These are phyloP conservation scores for Aspergillus udagawae DNA, from an alignment of 2,329 filamentous ascomycete genomes.

Conservation along the genomic window DNA sequence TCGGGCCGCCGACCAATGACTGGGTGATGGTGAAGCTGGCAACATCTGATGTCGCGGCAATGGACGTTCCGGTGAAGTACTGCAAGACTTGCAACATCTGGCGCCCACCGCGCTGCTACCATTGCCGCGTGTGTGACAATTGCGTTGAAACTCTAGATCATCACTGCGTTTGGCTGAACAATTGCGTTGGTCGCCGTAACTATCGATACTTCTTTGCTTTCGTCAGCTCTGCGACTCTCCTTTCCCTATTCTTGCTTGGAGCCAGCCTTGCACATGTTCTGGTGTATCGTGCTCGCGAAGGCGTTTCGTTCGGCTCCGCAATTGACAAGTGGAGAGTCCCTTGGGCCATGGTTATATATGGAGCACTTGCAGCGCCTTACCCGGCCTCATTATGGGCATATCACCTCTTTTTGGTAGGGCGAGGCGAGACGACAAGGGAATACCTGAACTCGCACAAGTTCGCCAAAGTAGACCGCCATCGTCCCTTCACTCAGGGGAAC, in stretches of 20 bases:
- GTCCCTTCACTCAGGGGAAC: slow-evolving; percentile 79
- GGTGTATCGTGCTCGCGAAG: slow-evolving; percentile 62
- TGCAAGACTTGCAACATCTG: slow-evolving; percentile 97
- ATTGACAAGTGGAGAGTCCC: slow-evolving; percentile 71
- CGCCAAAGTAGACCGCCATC: slow-evolving; percentile 81
- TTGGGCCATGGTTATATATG: slow-evolving; percentile 86
- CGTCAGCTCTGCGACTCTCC: slow-evolving; percentile 71
- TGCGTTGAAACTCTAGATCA: slow-evolving; percentile 97
- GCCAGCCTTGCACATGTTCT: slow-evolving; percentile 78
- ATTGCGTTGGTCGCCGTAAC: slow-evolving; percentile 93
- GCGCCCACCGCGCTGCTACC: slow-evolving; percentile 91
- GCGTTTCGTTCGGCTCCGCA: slow-evolving; percentile 63
- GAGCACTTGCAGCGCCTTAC: slow-evolving; percentile 69
- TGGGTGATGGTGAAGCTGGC: slow-evolving; percentile 89
- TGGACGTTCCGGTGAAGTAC: slow-evolving; percentile 98
- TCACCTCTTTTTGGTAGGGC: slow-evolving; percentile 83
- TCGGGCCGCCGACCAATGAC: slow-evolving; percentile 83
- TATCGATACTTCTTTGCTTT: slow-evolving; percentile 98
- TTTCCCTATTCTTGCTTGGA: slow-evolving; percentile 71
- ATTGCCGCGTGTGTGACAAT: slow-evolving; percentile 95
- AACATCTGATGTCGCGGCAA: slow-evolving; percentile 70
- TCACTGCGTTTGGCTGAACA: slow-evolving; percentile 98
- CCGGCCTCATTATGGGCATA: slow-evolving; percentile 80
- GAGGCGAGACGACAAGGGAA: slow-evolving; percentile 92
- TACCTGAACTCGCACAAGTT: slow-evolving; percentile 97